Evolutionary conservation across 2,329 filamentous ascomycete species (phyloP).

Genomic region (Aspergillus novoparasiticus): DNA sequence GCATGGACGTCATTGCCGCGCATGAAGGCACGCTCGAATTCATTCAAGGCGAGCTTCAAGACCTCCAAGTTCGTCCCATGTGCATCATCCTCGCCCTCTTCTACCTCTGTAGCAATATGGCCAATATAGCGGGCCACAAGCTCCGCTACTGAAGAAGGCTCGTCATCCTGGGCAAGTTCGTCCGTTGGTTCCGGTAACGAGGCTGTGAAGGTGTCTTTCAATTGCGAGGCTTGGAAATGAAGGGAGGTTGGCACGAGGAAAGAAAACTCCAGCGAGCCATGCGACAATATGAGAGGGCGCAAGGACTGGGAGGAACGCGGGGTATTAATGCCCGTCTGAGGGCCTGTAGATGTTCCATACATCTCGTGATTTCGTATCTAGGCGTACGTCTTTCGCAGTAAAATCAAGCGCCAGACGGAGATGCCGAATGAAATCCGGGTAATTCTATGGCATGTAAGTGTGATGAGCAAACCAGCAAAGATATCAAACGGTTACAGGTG

Average conservation of each 20-base stretch:
- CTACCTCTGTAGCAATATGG: slow-evolving; percentile 83
- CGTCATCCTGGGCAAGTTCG: slow-evolving; percentile 95
- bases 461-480: neutral
- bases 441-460: neutral
- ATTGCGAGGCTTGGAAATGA: slow-evolving; percentile 92
- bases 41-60: slow-evolving; percentile 86
- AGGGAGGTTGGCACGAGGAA: slow-evolving; percentile 93
- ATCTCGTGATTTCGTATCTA: slow-evolving; percentile 52
- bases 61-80: slow-evolving; percentile 91
- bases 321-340: slow-evolving; percentile 95
- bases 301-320: slow-evolving; percentile 91
- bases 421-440: neutral
- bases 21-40: slow-evolving; percentile 95
- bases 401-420: neutral
- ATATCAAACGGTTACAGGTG: neutral
- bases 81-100: slow-evolving; percentile 86
- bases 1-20: slow-evolving; percentile 96
- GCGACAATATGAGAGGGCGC: slow-evolving; percentile 83
- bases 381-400: neutral
- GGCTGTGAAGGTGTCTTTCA: slow-evolving; percentile 86
- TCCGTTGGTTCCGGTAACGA: slow-evolving; percentile 90
- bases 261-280: slow-evolving; percentile 94
- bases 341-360: slow-evolving; percentile 80
- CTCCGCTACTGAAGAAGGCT: slow-evolving; percentile 94
- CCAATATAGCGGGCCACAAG: slow-evolving; percentile 92